Evolutionary conservation across 2,329 filamentous ascomycete species (phyloP), one percentile per base, ranked within the genome.

Genomic region (Pseudocercospora pini-densiflorae): DNA sequence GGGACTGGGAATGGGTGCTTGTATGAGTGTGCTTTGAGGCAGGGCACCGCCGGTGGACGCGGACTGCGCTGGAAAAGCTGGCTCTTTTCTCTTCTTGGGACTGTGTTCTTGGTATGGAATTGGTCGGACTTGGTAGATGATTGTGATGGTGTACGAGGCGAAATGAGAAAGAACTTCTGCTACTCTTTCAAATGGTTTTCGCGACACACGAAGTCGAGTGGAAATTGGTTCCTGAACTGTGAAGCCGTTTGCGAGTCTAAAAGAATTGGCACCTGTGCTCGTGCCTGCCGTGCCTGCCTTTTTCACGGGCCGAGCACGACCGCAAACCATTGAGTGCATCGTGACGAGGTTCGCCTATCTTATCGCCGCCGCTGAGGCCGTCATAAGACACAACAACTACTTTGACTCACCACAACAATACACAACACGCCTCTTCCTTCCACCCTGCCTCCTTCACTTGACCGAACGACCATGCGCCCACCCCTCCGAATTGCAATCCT

Each of bases 401-500:
- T 31, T 31, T 31, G 29, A 31, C 29, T 33, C 31, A 33, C 31
- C 31, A 33, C 31, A 6, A 33, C 31, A 33, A 33, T 8, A 33
- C 6, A 12, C 10, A 33, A 33, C 31, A 33, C 31, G 14, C 2
- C 10, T 2, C 5, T 10, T 14, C 10, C 8, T 9, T 10, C 10
- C 8, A 2, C 1, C 36, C 16, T 5, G 14, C 14, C 36, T 40
- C 36, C 14, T 2, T 36, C 2, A 2, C 33, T 16, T 12, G 1
- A 16, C 12, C 5, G 5, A 3, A n/a, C 36, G 36, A 40, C 4
- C 16, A 40, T 40, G 36, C 51, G 23, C 19, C 51, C 68, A 5
- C 68, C 69, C 47, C 81, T 94, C 71, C 90, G 92, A 63, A 90
- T 97, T 79, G 93, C 94, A 55, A 86, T 98, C 72, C 89, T 98